Percentiles rank a stretch among this genome's conserved stretches.
Conservation (phyloP, 345 rosid genomes). For the Clausena lansium region DNA sequence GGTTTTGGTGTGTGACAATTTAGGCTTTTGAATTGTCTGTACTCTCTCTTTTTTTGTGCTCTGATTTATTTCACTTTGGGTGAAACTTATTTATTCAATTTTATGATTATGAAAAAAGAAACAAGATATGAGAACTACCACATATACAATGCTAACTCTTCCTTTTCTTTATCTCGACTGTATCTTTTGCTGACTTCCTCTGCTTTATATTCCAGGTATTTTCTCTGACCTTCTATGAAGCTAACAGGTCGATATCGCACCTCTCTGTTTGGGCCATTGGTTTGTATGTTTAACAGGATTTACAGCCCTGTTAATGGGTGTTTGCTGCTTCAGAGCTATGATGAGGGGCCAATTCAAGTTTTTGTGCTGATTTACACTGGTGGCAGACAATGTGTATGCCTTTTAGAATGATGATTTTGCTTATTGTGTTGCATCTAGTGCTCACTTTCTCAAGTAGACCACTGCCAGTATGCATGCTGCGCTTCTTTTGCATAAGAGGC, state of each 20-base stretch:
- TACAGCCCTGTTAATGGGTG: conserved; percentile 35
- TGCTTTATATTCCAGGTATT: conserved; percentile 93
- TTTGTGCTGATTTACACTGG: conserved; percentile 14
- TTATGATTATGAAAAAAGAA: background rate
- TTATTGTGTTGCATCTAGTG: background rate
- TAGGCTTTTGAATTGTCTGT: background rate
- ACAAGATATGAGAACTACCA: background rate
- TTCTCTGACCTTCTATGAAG: conserved; percentile 96
- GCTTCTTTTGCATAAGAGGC: background rate
- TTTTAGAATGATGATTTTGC: conserved; percentile 3
- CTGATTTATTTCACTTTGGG: background rate
- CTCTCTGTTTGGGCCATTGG: conserved; percentile 82
- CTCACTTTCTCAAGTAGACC: background rate
- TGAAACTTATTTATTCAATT: background rate
- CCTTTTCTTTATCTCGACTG: conserved; percentile 1
- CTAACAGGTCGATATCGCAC: conserved; percentile 87
- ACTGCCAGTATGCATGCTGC: background rate
- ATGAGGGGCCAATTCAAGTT: conserved; percentile 23
- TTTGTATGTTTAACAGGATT: conserved; percentile 93
- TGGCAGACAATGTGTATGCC: conserved; percentile 1
- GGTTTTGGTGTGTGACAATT: background rate
- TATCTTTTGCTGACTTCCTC: conserved; percentile 45
- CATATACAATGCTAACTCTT: background rate
- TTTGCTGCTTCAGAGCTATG: conserved; percentile 34
- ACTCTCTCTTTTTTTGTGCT: background rate